A percentile compares a stretch with the other conserved stretches of the same genome.
Evolutionary conservation across 441 rosid species (phyloP).

Genomic region (Metrosideros polymorpha): DNA sequence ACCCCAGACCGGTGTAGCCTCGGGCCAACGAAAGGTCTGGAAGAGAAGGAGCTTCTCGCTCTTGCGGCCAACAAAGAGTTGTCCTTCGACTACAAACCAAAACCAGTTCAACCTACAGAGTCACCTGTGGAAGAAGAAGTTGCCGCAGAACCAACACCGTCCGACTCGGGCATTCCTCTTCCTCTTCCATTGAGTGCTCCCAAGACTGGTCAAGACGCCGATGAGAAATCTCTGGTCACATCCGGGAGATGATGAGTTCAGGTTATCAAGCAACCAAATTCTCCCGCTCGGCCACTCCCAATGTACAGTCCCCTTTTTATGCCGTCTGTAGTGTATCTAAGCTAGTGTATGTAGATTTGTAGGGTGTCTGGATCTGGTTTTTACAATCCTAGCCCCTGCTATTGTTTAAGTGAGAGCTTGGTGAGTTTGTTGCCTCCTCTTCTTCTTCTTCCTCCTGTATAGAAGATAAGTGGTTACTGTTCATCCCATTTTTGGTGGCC

Average conservation of each 20-base stretch:
- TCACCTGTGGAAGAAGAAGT: slow-evolving; percentile 16
- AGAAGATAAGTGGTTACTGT: background rate
- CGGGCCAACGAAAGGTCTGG: slow-evolving; percentile 71
- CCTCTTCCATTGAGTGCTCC: slow-evolving; percentile 11
- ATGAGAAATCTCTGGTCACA: slow-evolving; percentile 33
- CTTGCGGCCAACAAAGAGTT: slow-evolving; percentile 77
- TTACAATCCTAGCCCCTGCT: background rate
- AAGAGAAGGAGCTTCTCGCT: slow-evolving; percentile 83
- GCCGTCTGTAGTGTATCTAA: background rate
- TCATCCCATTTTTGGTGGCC: too few relatives aligned
- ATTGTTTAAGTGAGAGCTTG: background rate
- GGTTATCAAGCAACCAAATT: background rate
- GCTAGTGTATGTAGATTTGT: background rate
- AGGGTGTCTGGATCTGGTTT: background rate
- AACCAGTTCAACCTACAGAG: slow-evolving; percentile 19
- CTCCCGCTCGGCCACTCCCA: background rate
- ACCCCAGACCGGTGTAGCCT: slow-evolving; percentile 71
- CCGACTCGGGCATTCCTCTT: slow-evolving; percentile 8
- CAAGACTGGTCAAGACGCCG: background rate
- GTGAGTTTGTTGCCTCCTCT: background rate
- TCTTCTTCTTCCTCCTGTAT: background rate
- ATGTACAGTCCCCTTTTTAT: slow-evolving; percentile 37
- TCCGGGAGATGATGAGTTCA: slow-evolving; percentile 42
- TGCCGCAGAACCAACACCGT: slow-evolving; percentile 4
- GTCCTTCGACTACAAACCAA: slow-evolving; percentile 53